These are phyloP conservation scores for Haplosporangium sp. DNA, from an alignment of 371 early-diverging fungal species.

Conservation along the genomic window DNA sequence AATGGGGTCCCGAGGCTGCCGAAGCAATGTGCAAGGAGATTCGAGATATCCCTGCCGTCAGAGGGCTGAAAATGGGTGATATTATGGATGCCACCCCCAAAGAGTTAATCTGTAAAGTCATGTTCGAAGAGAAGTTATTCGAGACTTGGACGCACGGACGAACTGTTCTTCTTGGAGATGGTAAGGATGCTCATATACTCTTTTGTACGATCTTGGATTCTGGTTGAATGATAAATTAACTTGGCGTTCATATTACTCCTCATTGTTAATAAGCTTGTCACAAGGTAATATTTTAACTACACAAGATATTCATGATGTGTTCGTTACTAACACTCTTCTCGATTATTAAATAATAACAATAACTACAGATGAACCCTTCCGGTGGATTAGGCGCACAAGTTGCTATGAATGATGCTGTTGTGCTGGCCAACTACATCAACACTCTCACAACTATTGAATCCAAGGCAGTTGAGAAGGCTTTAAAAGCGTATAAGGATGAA, in stretches of 20 bases:
- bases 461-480: constrained; percentile 9
- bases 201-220: too few species aligned
- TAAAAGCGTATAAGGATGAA: constrained; percentile 14
- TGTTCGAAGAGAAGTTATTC: constrained; percentile 8
- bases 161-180: constrained; percentile 22
- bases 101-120: too few species aligned
- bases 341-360: too few species aligned
- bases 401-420: constrained; percentile 21
- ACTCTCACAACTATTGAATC: background rate
- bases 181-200: background rate
- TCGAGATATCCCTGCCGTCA: too few species aligned
- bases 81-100: too few species aligned
- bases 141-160: constrained; percentile 24
- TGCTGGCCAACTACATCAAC: constrained; percentile 17
- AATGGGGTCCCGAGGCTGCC: too few species aligned
- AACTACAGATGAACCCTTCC: constrained; percentile 8
- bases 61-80: too few species aligned
- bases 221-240: too few species aligned
- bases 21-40: too few species aligned
- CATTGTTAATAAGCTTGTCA: constrained; percentile 1
- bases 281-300: background rate
- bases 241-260: too few species aligned
- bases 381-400: constrained; percentile 16
- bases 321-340: background rate
- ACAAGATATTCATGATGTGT: background rate